Evolutionary conservation across 108 stramenopile species (phyloP).

Genomic region (Schizochytrium sp.): DNA sequence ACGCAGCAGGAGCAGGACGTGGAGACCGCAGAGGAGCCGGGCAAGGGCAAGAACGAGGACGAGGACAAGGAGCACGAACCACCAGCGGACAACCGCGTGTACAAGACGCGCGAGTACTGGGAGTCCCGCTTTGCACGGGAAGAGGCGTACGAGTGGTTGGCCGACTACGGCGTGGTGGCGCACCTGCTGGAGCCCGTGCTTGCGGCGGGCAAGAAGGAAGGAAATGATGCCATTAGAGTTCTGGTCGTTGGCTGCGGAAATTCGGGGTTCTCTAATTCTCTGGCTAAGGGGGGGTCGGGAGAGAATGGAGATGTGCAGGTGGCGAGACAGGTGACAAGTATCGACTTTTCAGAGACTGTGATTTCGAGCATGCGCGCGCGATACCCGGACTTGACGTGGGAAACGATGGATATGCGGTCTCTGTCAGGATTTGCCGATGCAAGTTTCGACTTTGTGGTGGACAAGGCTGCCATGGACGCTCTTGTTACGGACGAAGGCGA

Average conservation of each 20-base stretch:
- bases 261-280: not conserved
- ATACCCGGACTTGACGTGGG: slow-evolving; percentile 33
- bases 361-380: slow-evolving; percentile 20
- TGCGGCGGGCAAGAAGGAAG: not conserved
- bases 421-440: slow-evolving; percentile 26
- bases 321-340: not conserved
- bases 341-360: slow-evolving; percentile 31
- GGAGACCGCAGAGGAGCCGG: too few species aligned
- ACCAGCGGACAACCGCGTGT: slow-evolving; percentile 17
- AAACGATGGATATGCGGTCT: slow-evolving; percentile 51
- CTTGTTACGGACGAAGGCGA: slow-evolving; percentile 53
- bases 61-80: not conserved
- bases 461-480: slow-evolving; percentile 70
- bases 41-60: too few species aligned
- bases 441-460: slow-evolving; percentile 54
- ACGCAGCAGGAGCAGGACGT: too few species aligned
- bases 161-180: not conserved
- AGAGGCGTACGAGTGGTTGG: slow-evolving; percentile 48
- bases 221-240: slow-evolving; percentile 45
- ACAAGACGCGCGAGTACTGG: slow-evolving; percentile 49
- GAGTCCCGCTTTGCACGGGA: slow-evolving; percentile 49
- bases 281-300: not conserved
- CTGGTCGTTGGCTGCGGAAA: slow-evolving; percentile 24
- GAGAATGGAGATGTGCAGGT: not conserved
- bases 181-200: not conserved